Base-by-base conservation (phyloP, 2,329 filamentous ascomycete species). In the Calonectria pseudoreteaudii region DNA sequence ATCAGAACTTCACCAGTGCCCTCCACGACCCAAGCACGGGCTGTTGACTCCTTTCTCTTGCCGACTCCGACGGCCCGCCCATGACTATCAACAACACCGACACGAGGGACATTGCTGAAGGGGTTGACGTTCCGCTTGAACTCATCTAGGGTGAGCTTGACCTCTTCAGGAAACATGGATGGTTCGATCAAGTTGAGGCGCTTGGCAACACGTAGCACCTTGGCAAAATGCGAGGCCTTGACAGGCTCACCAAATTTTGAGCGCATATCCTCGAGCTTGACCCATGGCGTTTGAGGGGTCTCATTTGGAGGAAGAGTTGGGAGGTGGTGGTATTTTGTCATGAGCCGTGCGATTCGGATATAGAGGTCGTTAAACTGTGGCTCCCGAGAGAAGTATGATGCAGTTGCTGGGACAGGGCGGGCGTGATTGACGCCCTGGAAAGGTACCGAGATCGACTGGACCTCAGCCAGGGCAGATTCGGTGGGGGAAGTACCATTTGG, bases 331-430 rank as follows among this genome's bases (percentile, higher is more conserved):
- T 97, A 93, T 84, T 92, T 93, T 68, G 91, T 91, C 71, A 94
- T 86, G 30, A 98, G 89, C 14, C 90, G 88, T 79, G 95, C 91
- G 62, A 99, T 89, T 58, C 88, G 87, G 77, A 98, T 90, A 79
- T 94, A 91, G 81, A 94, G 91, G 86, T 99, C 97, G 85, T 93
- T 97, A 88, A 98, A 98, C 69, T 90, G 89, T 2, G 96, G 94
- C 74, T 93, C 93, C 67, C 93, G 93, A 67, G 95, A 96, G 87
- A 98, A 99, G 86, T 99, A 99, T n/a, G 96, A 97, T 3, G 95
- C 93, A 44, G 96, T 98, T 31, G 90, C 90, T 26, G 97, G 97
- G 44, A 98, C 87, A 28, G 97, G 88, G 77, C 97, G 94, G 68
- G 94, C 92, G 77, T 91, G 89, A 31, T 80, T 77, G 34, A 85